These are phyloP conservation scores for Rhodotorula sphaerocarpa DNA, from an alignment of 768 basidiomycete species.

Conservation along the genomic window DNA sequence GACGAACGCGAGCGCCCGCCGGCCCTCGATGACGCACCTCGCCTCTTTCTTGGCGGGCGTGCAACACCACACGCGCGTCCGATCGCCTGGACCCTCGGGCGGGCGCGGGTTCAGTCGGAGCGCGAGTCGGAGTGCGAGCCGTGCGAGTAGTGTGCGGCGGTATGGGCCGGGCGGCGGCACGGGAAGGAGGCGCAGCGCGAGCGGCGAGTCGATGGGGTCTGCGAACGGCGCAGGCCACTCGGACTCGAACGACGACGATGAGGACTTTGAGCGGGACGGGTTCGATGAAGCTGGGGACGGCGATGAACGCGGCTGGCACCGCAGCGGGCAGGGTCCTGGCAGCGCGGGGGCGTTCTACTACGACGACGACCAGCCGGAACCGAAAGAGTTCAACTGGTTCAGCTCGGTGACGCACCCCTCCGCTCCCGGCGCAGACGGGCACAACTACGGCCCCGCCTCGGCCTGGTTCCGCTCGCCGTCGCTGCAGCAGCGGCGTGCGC, in stretches of 20 bases:
- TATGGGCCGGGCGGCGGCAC: neutral
- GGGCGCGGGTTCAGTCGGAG: conserved; percentile 27
- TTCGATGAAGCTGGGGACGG: neutral
- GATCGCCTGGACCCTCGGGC: conserved; percentile 12
- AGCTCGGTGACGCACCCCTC: neutral
- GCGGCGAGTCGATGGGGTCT: neutral
- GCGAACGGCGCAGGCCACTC: neutral
- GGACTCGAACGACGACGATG: neutral
- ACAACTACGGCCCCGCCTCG: neutral
- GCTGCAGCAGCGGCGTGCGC: neutral
- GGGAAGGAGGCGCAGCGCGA: too few species aligned
- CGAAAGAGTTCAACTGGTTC: conserved; percentile 3
- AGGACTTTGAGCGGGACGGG: neutral
- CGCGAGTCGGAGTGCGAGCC: conserved; percentile 10
- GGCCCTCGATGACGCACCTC: conserved; percentile 24
- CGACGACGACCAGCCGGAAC: too few species aligned
- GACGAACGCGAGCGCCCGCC: neutral
- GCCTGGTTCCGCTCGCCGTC: neutral
- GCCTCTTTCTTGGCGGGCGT: conserved; percentile 29
- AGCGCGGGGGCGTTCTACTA: neutral
- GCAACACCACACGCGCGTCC: conserved; percentile 31
- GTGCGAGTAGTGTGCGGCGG: neutral
- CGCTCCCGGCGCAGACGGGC: neutral
- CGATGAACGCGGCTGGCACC: neutral
- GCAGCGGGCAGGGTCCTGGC: too few species aligned